Conservation (phyloP, 805 yeast genomes). For the Monosporozyma servazzii region DNA sequence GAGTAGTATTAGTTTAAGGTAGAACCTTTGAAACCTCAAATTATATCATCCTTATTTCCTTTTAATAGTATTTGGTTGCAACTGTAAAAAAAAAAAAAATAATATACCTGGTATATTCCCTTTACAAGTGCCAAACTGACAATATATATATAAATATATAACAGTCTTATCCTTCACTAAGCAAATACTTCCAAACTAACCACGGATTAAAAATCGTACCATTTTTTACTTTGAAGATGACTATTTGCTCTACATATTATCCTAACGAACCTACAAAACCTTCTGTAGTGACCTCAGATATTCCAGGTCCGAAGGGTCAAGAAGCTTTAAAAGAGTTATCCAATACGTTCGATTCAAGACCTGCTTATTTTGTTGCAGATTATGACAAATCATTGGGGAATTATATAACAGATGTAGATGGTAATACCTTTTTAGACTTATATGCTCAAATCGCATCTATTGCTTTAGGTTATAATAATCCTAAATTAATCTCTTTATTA, state of each 20-base stretch:
- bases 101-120: too few relatives aligned
- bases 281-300: conserved; percentile 40
- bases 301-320: conserved; percentile 72
- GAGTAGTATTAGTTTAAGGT: too few relatives aligned
- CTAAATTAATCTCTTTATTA: conserved; percentile 50
- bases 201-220: not conserved
- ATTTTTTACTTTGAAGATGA: not conserved
- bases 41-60: too few relatives aligned
- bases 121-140: too few relatives aligned
- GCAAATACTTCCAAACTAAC: not conserved
- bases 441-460: conserved; percentile 69
- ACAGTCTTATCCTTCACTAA: not conserved
- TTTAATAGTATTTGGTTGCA: too few relatives aligned
- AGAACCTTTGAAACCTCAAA: too few relatives aligned
- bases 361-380: conserved; percentile 56
- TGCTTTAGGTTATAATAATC: conserved; percentile 64
- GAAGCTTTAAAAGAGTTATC: conserved; percentile 45
- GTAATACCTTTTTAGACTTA: conserved; percentile 50
- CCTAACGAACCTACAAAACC: conserved; percentile 79
- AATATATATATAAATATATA: too few relatives aligned
- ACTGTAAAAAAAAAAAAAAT: too few relatives aligned
- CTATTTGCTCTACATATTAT: conserved; percentile 49
- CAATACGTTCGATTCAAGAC: conserved; percentile 50
- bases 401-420: conserved; percentile 58
- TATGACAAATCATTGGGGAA: conserved; percentile 56